These are phyloP conservation scores for Xerocomellus amylosporus DNA, from an alignment of 768 basidiomycete species.

Conservation along the genomic window DNA sequence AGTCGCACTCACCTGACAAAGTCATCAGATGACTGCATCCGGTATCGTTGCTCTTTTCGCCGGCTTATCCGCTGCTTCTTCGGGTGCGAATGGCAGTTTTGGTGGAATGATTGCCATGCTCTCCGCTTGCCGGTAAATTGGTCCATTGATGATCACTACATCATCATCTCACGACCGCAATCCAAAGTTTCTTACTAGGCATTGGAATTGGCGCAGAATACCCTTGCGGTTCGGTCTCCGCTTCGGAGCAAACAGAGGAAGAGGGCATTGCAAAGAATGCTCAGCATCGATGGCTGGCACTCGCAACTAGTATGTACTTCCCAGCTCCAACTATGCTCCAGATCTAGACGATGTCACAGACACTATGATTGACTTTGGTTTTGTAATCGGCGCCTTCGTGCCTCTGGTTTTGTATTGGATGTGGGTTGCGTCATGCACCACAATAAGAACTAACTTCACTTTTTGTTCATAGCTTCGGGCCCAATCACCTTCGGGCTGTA, in stretches of 20 bases:
- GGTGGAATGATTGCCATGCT: slow-evolving; percentile 75
- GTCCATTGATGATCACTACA: neutral
- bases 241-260: slow-evolving; percentile 88
- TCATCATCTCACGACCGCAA: neutral
- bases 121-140: slow-evolving; percentile 64
- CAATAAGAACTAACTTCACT: neutral
- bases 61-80: slow-evolving; percentile 75
- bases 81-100: slow-evolving; percentile 72
- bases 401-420: slow-evolving; percentile 90
- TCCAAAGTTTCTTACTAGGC: slow-evolving; percentile 74
- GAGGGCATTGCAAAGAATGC: slow-evolving; percentile 70
- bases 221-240: slow-evolving; percentile 86
- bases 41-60: slow-evolving; percentile 85
- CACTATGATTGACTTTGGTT: slow-evolving; percentile 82
- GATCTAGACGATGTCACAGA: slow-evolving; percentile 40
- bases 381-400: slow-evolving; percentile 76
- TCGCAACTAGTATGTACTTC: slow-evolving; percentile 73
- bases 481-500: slow-evolving; percentile 76
- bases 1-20: slow-evolving; percentile 10
- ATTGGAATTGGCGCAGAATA: slow-evolving; percentile 89
- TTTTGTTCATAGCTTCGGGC: slow-evolving; percentile 54
- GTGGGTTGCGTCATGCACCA: slow-evolving; percentile 38
- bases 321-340: neutral
- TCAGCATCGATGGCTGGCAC: slow-evolving; percentile 83
- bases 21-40: slow-evolving; percentile 68